Evolutionary conservation across 148 eudicot genomes (phyloP), one percentile per base, ranked within the genome.

Genomic region (Mesembryanthemum crystallinum): DNA sequence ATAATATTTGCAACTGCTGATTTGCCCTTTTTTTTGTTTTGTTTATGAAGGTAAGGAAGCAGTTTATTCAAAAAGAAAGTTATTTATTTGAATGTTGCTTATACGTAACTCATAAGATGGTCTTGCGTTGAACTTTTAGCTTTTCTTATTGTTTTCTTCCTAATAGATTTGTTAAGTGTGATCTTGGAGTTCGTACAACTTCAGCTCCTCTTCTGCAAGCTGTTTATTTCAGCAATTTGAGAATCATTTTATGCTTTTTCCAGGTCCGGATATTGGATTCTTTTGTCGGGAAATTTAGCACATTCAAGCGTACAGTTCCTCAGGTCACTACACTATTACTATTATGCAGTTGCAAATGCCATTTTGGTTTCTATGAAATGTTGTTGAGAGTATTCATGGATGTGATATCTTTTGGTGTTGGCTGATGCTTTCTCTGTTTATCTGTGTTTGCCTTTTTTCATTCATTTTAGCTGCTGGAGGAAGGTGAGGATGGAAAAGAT

Each of bases 251-350:
- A 14, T 51, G 32, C 42, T 47, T 20, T 33, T 23, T 83, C 55
- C 74, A 92, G 98, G 93, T 94, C 27, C 88, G 96, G 55, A 95
- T 95, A 78, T 84, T 95, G 92, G 98, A 95, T 89, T 94, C 98
- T 73, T 95, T 95, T 85, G 94, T 95, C 61, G 98, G 98, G 47
- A 95, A 92, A 83, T 95, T 95, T 82, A 95, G 90, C 79, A 89
- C 96, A 39, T 92, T 92, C 78, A 95, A 92, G 85, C 96, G 83
- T 49, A 85, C 90, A 23, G 89, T 95, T 80, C 98, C 98, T 42
- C 98, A 92, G 98, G 98, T 92, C 80, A 73, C 20, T 55, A 35
- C 10, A 11, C 66, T 37, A 43, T 32, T 6, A 45, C 55, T 54
- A 28, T 59, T 24, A 25, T 24, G 21, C 5, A 24, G 64, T 2